Base-by-base conservation (phyloP, 768 basidiomycete species). In the Rubroboletus satanas region DNA sequence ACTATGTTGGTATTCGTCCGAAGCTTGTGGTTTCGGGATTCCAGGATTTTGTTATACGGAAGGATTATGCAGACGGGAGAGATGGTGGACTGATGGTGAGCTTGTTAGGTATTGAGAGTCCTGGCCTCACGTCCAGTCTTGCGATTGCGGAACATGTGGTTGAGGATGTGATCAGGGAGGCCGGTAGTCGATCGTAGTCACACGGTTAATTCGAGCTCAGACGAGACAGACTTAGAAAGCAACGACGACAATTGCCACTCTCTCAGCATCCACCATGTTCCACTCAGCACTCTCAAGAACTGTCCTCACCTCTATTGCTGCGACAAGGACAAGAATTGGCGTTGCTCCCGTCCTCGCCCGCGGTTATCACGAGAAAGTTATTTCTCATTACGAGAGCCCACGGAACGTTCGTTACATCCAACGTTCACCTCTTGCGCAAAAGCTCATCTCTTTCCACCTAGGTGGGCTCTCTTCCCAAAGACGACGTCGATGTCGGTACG, bases 381-480 rank as follows among this genome's bases (percentile, higher is more conserved):
- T 95, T 60, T 89, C 91, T 26, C 97, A 98, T 75, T 98, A 98
- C 73, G 96, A 98, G 79, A 85, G 83, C 74, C 97, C 97, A 61
- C 85, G 90, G 79, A 99, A 99, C 76, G 96, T 98, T 65, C 50
- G 88, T 82, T 32, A 42, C 57, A 61, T 67, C 60, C 58, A 54
- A 52, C 64, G 61, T 69, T 71, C 73, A 61, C 73, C 66, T 63
- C 54, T 54, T 37, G 23, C 45, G 59, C 78, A 63, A 81, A 82
- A 82, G 81, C 84, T 85, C 84, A 87, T 62, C 11, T 55, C 45
- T 29, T 37, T 47, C 31, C 23, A 23, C 57, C 37, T 26, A 99
- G 96, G 96, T 99, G 29, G 97, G 97, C 58, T 96, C 93, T 52
- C 83, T 99, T 63, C 90, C 92, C 64, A 98, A 98, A 75, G 81